Conservation (phyloP, 495 filamentous ascomycete species). For the Podospora conica region DNA sequence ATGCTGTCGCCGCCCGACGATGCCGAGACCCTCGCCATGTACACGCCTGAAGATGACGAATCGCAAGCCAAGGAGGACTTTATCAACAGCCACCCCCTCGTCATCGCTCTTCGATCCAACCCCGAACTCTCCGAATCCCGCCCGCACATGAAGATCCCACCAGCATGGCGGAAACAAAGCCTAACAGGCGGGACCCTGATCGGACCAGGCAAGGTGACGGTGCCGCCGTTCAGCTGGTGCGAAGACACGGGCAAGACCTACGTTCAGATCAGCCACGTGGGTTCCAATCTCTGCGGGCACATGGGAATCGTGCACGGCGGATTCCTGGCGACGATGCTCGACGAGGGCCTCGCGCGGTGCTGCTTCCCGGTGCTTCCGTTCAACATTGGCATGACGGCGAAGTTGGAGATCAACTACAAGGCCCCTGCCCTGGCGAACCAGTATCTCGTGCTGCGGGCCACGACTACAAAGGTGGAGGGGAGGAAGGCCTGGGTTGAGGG, state of each 20-base stretch:
- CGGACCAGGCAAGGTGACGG: slow-evolving; percentile 68
- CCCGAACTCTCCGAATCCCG: slow-evolving; percentile 68
- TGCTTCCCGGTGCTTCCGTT: slow-evolving; percentile 88
- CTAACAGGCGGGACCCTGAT: slow-evolving; percentile 76
- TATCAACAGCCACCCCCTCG: slow-evolving; percentile 71
- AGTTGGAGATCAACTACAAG: slow-evolving; percentile 83
- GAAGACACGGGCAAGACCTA: slow-evolving; percentile 65
- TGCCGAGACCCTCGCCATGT: slow-evolving; percentile 65
- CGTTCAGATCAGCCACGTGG: slow-evolving; percentile 73
- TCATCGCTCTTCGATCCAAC: slow-evolving; percentile 56
- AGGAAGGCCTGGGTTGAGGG: slow-evolving; percentile 96
- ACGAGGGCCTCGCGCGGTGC: slow-evolving; percentile 86
- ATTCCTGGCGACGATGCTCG: slow-evolving; percentile 81
- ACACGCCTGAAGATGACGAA: slow-evolving; percentile 53
- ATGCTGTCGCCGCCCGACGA: slow-evolving; percentile 57
- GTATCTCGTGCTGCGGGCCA: slow-evolving; percentile 72
- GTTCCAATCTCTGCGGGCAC: slow-evolving; percentile 79
- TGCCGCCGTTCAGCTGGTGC: slow-evolving; percentile 74
- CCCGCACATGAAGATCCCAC: slow-evolving; percentile 81
- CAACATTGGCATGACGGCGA: slow-evolving; percentile 85
- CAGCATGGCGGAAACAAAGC: slow-evolving; percentile 57
- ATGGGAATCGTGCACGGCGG: slow-evolving; percentile 90
- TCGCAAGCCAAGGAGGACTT: slow-evolving; percentile 59
- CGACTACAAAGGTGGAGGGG: slow-evolving; percentile 83
- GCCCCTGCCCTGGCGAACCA: slow-evolving; percentile 68